Conservation (phyloP, 257 asterid genomes). For the Misopates orontium region DNA sequence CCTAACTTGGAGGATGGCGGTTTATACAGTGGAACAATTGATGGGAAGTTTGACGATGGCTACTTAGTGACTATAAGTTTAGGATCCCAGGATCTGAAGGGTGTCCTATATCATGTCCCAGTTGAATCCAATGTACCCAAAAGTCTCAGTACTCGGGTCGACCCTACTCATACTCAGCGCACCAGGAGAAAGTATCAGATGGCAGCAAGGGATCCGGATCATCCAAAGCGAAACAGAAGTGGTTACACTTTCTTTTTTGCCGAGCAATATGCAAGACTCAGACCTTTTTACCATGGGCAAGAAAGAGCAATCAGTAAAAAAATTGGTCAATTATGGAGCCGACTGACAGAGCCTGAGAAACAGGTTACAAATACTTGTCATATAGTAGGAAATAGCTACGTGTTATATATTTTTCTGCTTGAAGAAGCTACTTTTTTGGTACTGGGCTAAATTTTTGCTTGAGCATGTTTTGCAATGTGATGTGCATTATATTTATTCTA, state of each 20-base stretch:
- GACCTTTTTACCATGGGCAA: conserved; percentile 81
- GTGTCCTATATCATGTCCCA: conserved; percentile 77
- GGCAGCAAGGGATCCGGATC: conserved; percentile 59
- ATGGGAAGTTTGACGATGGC: conserved; percentile 85
- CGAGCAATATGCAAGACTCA: conserved; percentile 75
- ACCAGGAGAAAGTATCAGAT: conserved; percentile 54
- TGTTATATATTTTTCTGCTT: background rate
- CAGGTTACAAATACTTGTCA: conserved; percentile 44
- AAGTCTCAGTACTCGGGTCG: conserved; percentile 35
- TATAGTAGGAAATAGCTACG: background rate
- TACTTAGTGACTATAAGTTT: conserved; percentile 67
- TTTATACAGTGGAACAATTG: conserved; percentile 75
- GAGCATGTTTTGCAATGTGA: no score
- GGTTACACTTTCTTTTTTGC: conserved; percentile 92
- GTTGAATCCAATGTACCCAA: conserved; percentile 35
- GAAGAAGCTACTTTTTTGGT: background rate
- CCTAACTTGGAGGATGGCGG: conserved; percentile 53
- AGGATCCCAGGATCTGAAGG: conserved; percentile 73
- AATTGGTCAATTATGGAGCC: conserved; percentile 82
- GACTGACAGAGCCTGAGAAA: conserved; percentile 75
- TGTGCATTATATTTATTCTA: background rate
- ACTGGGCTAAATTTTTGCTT: background rate
- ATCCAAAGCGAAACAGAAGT: conserved; percentile 74
- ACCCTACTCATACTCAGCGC: conserved; percentile 27
- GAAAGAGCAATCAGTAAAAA: conserved; percentile 79